phyloP scores from a whole-genome alignment of 768 basidiomycete species.

The Russula olivacea region DNA sequence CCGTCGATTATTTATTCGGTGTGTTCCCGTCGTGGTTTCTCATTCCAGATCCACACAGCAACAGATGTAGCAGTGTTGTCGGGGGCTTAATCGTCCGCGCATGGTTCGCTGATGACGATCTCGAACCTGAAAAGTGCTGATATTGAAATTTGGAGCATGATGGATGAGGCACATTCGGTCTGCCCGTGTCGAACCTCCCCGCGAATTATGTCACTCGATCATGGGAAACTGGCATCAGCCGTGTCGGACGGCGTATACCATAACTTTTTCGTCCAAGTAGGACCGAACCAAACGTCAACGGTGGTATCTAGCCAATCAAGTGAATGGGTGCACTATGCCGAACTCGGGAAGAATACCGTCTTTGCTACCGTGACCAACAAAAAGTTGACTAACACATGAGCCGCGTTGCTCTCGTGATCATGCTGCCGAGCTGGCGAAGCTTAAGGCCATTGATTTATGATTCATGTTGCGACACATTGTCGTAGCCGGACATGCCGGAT shows the following conservation, averaged over 20 bases:
- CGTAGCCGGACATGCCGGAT: constrained; percentile 38
- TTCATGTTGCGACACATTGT: constrained; percentile 45
- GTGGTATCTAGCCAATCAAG: neutral
- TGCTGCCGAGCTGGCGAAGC: constrained; percentile 46
- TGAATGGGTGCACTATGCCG: constrained; percentile 37
- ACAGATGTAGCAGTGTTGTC: neutral
- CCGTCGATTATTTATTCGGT: neutral
- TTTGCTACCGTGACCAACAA: constrained; percentile 18
- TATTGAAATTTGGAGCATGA: neutral
- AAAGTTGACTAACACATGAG: constrained; percentile 62
- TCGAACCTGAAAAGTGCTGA: neutral
- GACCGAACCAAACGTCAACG: neutral
- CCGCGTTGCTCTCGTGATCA: constrained; percentile 54
- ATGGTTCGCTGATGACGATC: neutral
- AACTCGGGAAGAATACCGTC: constrained; percentile 50
- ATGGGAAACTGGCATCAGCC: neutral
- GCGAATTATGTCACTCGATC: neutral
- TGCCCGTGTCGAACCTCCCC: neutral
- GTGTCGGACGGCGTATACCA: neutral
- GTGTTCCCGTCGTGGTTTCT: neutral
- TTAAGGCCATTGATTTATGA: constrained; percentile 45
- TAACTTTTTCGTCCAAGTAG: neutral
- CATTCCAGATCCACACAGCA: neutral
- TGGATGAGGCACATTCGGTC: neutral
- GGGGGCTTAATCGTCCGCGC: neutral